Base-by-base conservation (phyloP, 2,329 filamentous ascomycete species). In the Venturia pyrina region DNA sequence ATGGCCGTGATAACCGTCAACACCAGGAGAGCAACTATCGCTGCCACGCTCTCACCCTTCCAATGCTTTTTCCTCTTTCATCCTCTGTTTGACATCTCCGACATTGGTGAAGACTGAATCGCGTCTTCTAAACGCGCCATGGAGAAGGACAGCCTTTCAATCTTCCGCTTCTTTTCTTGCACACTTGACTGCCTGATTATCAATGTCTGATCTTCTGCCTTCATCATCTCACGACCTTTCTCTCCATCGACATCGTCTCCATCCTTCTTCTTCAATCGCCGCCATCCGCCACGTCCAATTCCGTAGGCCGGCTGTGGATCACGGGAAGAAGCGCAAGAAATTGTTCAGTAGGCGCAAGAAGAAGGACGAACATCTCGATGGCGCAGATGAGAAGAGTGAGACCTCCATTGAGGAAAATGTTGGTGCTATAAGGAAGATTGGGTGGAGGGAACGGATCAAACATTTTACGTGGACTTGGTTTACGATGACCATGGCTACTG, bases 381-480 rank as follows among this genome's bases (percentile, higher is more conserved):
- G 19, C n/a, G 53, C 11, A 10, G 53, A 59, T 0, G 53, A 59
- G n/a, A 59, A 59, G 53, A 59, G 53, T 19, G 53, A 59, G 53
- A 32, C 5, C 19, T 37, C 53, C 32, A 8, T 37, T 37, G 53
- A 59, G n/a, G 32, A 37, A 21, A 19, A 59, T n/a, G 17, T 13
- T 3, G 6, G n/a, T 37, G 32, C 32, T 7, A 19, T 37, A 15
- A 37, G n/a, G n/a, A 62, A 43, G 2, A 43, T 83, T 24, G 72
- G 75, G 57, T 85, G 82, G 77, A 81, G 78, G 68, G 78, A 85
- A 69, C 76, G 85, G n/a, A 81, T 87, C 57, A 76, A 82, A 63
- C 85, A 87, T 75, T 82, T 86, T 69, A 87, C 85, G 0, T 93
- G 90, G 90, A 91, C 89, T 0, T 93, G 87, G 82, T 93, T 92